Evolutionary conservation across 306 rosid genomes (phyloP), one percentile per base, ranked within the genome.

Genomic region (Dicorynia guianensis): DNA sequence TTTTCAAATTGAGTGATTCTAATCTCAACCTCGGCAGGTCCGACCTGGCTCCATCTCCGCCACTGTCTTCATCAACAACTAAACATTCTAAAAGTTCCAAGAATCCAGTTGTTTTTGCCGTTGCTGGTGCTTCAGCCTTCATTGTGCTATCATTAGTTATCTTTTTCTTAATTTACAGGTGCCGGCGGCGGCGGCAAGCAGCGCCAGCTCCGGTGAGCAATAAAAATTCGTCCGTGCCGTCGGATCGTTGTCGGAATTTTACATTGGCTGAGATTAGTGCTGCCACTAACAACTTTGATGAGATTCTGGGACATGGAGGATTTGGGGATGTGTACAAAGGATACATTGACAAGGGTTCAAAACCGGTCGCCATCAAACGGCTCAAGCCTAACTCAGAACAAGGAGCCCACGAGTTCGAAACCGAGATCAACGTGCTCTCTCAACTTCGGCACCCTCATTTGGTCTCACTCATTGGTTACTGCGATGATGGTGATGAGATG

Each of bases 311-410:
- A 0, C 17, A 3, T 8, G 72, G 72, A 0, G 72, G 72, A 8
- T 67, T 67, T 7, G 59, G 72, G 14, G 47, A 67, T 57, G 72
- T 67, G 20, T 67, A 67, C 15, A 67, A 67, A 67, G 72, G 72
- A 0, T 48, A 6, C 19, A 53, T 70, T 6, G 42, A 70, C 10
- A 39, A 46, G 18, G 64, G 40, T 9, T 0, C 53, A 39, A 55
- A 12, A 33, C 75, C 11, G 14, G 39, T 57, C 8, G 70, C 46
- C 8, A 18, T 64, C 54, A 64, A 64, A 20, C 72, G 59, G 7
- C n/a, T 13, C 44, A 47, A 43, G 3, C 72, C 72, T 0, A 38
- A 10, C 1, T 47, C 56, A 0, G 1, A 19, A 44, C 70, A 64
- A 64, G 70, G 70, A 12, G 4, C 0, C 10, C 54, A 8, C 30